phyloP scores from a whole-genome alignment of 495 filamentous ascomycete species.

The Xeromyces bisporus region DNA sequence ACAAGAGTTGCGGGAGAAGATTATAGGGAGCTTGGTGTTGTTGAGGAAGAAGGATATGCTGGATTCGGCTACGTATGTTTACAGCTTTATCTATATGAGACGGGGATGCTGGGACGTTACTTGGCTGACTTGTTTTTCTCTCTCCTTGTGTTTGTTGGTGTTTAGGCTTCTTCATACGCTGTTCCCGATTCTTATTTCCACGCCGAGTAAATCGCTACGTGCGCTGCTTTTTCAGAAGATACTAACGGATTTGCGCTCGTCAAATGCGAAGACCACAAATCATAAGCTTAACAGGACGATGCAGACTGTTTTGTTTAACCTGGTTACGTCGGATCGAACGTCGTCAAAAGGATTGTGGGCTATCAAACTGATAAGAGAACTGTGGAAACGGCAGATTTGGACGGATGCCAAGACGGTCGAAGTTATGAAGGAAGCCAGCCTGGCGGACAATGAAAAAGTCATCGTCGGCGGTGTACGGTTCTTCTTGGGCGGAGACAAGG shows the following conservation, averaged over 20 bases:
- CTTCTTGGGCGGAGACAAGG: conserved; percentile 90
- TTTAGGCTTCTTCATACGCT: conserved; percentile 67
- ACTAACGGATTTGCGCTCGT: conserved; percentile 67
- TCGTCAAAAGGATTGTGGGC: conserved; percentile 87
- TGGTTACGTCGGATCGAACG: conserved; percentile 67
- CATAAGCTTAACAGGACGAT: conserved; percentile 85
- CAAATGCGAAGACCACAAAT: conserved; percentile 71
- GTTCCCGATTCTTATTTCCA: conserved; percentile 78
- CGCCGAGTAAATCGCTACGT: conserved; percentile 73
- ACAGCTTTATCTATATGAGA: background rate
- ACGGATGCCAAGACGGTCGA: conserved; percentile 75
- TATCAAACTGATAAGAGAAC: conserved; percentile 69
- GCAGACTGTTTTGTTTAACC: conserved; percentile 80
- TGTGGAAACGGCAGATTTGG: conserved; percentile 85
- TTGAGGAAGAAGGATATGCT: conserved; percentile 82
- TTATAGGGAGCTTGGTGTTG: conserved; percentile 79
- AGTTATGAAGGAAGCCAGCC: conserved; percentile 78
- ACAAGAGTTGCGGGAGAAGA: conserved; percentile 74
- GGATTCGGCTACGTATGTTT: conserved; percentile 50
- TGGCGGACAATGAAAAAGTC: conserved; percentile 80
- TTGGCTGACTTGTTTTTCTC: background rate
- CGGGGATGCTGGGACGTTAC: background rate
- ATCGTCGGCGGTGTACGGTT: conserved; percentile 74
- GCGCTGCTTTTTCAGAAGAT: conserved; percentile 79
- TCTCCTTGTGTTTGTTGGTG: background rate